phyloP scores from a whole-genome alignment of 306 rosid genomes.

The Parietaria judaica region DNA sequence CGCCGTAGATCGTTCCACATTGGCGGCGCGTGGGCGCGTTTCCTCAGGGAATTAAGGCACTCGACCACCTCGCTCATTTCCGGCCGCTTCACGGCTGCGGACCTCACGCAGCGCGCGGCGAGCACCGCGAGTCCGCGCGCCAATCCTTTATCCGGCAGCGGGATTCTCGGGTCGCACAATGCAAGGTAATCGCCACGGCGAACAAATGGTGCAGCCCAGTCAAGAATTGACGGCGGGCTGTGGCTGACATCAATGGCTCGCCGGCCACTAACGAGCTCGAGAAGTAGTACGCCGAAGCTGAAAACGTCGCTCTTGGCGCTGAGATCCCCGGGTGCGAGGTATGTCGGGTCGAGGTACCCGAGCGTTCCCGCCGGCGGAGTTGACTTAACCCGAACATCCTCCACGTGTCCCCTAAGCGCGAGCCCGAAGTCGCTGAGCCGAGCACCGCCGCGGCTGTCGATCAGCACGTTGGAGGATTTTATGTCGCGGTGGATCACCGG shows the following conservation, averaged over 20 bases:
- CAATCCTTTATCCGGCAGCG: constrained; percentile 29
- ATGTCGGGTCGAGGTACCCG: constrained; percentile 83
- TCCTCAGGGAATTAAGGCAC: constrained; percentile 28
- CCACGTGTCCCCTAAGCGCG: constrained; percentile 79
- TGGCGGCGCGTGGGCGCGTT: constrained; percentile 30
- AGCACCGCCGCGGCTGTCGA: constrained; percentile 49
- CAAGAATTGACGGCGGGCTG: constrained; percentile 83
- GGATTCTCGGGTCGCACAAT: constrained; percentile 46
- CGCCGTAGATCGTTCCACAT: constrained; percentile 37
- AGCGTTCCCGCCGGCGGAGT: constrained; percentile 95
- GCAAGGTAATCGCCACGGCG: constrained; percentile 34
- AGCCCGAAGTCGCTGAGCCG: constrained; percentile 81
- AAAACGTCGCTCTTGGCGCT: constrained; percentile 84
- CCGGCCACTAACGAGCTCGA: constrained; percentile 77
- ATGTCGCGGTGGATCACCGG: constrained; percentile 89
- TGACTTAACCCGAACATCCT: constrained; percentile 68
- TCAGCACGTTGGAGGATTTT: constrained; percentile 68
- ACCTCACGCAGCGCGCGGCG: constrained; percentile 67
- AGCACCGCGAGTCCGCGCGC: constrained; percentile 42
- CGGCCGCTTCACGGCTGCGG: constrained; percentile 66
- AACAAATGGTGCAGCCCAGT: constrained; percentile 80
- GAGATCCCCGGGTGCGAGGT: constrained; percentile 80
- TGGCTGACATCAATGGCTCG: constrained; percentile 72
- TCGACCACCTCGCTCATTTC: constrained; percentile 68
- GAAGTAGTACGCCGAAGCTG: constrained; percentile 74